Percentiles rank a stretch among this genome's conserved stretches.
Conservation (phyloP, 768 basidiomycete species). For the Lactifluus volemus region DNA sequence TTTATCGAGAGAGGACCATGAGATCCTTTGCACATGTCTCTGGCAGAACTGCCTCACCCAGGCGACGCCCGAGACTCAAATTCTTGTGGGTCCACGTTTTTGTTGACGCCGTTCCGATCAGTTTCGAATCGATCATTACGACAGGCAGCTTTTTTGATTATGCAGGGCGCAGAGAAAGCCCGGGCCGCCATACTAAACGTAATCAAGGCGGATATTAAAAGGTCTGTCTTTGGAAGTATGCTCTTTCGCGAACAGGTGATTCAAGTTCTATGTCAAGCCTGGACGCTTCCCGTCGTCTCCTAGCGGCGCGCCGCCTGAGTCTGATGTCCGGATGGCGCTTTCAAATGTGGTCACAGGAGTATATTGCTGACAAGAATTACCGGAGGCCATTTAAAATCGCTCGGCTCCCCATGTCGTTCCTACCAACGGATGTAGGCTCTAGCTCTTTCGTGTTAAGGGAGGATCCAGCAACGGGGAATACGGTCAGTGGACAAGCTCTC, state of each 20-base stretch:
- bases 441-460: slow-evolving; percentile 48
- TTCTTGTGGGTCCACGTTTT: slow-evolving; percentile 38
- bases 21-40: slow-evolving; percentile 42
- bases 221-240: slow-evolving; percentile 5
- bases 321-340: slow-evolving; percentile 59
- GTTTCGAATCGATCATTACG: background rate
- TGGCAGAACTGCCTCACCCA: slow-evolving; percentile 48
- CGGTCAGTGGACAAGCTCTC: slow-evolving; percentile 37
- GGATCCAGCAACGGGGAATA: slow-evolving; percentile 39
- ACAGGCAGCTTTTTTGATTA: slow-evolving; percentile 21
- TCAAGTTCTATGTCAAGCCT: slow-evolving; percentile 30
- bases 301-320: slow-evolving; percentile 47
- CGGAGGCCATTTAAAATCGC: slow-evolving; percentile 60
- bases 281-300: slow-evolving; percentile 38
- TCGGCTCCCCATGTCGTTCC: slow-evolving; percentile 64
- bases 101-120: background rate
- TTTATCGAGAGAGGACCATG: slow-evolving; percentile 41
- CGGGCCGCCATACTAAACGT: background rate
- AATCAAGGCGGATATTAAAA: slow-evolving; percentile 10
- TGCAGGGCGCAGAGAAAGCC: slow-evolving; percentile 24
- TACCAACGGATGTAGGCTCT: slow-evolving; percentile 68
- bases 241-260: background rate
- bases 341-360: slow-evolving; percentile 55
- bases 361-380: slow-evolving; percentile 49
- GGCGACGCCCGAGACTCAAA: slow-evolving; percentile 31